phyloP scores from a whole-genome alignment of 768 basidiomycete genomes.

The Porpolomopsis calyptriformis region DNA sequence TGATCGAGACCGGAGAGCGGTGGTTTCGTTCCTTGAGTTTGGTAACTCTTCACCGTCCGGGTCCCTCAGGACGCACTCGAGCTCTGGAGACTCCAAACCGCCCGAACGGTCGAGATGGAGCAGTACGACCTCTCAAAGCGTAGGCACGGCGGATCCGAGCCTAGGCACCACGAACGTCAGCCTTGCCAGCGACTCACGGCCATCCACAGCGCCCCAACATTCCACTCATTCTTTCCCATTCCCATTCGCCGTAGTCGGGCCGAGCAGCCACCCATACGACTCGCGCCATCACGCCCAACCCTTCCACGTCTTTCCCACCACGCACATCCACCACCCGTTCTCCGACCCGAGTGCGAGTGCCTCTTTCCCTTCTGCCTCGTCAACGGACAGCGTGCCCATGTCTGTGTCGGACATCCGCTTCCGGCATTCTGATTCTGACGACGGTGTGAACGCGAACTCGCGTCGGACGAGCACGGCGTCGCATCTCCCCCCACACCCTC shows the following conservation, averaged over 20 bases:
- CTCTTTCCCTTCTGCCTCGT: conserved; percentile 28
- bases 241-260: too few species aligned
- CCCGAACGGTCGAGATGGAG: conserved; percentile 32
- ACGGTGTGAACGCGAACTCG: conserved; percentile 14
- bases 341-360: neutral
- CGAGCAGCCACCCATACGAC: too few species aligned
- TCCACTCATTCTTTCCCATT: too few species aligned
- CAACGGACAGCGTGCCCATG: conserved; percentile 46
- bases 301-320: conserved; percentile 4
- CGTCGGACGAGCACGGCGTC: conserved; percentile 25
- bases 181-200: conserved; percentile 4
- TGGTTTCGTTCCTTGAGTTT: conserved; percentile 31
- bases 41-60: conserved; percentile 22
- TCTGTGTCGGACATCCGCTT: conserved; percentile 46
- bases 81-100: conserved; percentile 13
- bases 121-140: conserved; percentile 21
- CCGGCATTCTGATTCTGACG: conserved; percentile 31
- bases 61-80: conserved; percentile 19
- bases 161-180: conserved; percentile 12
- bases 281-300: too few species aligned
- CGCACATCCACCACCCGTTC: neutral
- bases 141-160: conserved; percentile 14
- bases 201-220: conserved; percentile 14
- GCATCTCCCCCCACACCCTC: conserved; percentile 33
- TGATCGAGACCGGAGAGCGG: conserved; percentile 5